These are phyloP conservation scores for Aphanoascus verrucosus DNA, from an alignment of 2,329 filamentous ascomycete genomes.

Conservation along the genomic window DNA sequence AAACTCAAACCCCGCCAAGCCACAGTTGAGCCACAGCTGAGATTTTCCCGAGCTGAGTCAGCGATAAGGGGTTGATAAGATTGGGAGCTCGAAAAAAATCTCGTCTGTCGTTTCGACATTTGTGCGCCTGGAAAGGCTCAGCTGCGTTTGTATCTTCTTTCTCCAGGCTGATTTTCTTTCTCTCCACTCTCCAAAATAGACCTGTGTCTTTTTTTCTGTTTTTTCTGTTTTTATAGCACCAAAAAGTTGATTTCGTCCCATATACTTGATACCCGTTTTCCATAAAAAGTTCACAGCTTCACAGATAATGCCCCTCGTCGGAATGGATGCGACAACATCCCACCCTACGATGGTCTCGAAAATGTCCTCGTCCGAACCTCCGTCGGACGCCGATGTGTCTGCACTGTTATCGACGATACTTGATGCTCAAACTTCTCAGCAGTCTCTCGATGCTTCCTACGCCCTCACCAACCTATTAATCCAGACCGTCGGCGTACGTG, in stretches of 20 bases:
- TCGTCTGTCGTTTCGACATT: neutral
- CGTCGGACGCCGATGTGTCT: slow-evolving; percentile 51
- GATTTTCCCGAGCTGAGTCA: neutral
- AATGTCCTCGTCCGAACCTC: slow-evolving; percentile 10
- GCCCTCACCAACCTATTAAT: slow-evolving; percentile 53
- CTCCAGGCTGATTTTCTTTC: neutral
- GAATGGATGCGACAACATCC: slow-evolving; percentile 7
- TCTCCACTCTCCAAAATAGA: neutral
- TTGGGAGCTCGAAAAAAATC: slow-evolving; percentile 5
- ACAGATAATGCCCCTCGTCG: slow-evolving; percentile 33
- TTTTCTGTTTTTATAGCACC: neutral
- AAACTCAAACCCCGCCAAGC: neutral
- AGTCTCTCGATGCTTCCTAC: slow-evolving; percentile 59
- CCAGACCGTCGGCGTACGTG: slow-evolving; percentile 54
- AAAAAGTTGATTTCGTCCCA: neutral
- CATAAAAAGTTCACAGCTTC: neutral
- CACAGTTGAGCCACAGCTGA: neutral
- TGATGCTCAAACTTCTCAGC: slow-evolving; percentile 55
- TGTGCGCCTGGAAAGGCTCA: neutral
- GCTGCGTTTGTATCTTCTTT: neutral
- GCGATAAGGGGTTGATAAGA: slow-evolving; percentile 9
- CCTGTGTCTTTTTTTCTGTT: neutral
- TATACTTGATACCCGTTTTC: slow-evolving; percentile 5
- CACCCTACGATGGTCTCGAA: slow-evolving; percentile 15
- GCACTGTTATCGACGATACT: slow-evolving; percentile 58